phyloP scores from a whole-genome alignment of 148 eudicot species.

The Amaranthus palmeri region DNA sequence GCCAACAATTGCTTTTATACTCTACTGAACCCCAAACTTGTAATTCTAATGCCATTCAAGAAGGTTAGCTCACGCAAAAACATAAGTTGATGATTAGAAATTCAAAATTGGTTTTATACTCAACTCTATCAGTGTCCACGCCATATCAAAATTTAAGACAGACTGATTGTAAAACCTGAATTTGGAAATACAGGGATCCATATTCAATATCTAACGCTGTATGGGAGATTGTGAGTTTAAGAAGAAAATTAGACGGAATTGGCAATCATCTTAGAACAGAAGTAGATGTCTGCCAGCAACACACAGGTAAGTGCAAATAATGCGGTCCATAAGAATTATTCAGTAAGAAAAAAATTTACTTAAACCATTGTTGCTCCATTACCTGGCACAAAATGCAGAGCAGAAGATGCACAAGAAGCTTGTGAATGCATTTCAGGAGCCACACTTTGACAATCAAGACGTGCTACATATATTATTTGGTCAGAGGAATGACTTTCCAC shows the following conservation, averaged over 20 bases:
- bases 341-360: not conserved
- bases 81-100: too few relatives aligned
- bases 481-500: constrained; percentile 39
- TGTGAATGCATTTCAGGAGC: constrained; percentile 32
- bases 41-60: too few relatives aligned
- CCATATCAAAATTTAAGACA: not conserved
- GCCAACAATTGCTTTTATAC: too few relatives aligned
- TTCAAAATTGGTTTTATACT: too few relatives aligned
- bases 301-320: constrained; percentile 39
- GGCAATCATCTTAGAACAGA: constrained; percentile 34
- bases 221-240: constrained; percentile 52
- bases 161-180: constrained; percentile 6
- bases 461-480: constrained; percentile 42
- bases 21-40: too few relatives aligned
- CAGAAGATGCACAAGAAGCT: constrained; percentile 42
- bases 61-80: too few relatives aligned
- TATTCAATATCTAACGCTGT: constrained; percentile 31
- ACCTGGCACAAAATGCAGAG: constrained; percentile 31
- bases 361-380: constrained; percentile 2
- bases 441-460: constrained; percentile 51
- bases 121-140: not conserved
- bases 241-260: constrained; percentile 36
- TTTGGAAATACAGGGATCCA: constrained; percentile 32
- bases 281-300: constrained; percentile 37
- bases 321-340: not conserved